Evolutionary conservation across 805 yeast species (phyloP).

Genomic region (Ogataea populi-albae): DNA sequence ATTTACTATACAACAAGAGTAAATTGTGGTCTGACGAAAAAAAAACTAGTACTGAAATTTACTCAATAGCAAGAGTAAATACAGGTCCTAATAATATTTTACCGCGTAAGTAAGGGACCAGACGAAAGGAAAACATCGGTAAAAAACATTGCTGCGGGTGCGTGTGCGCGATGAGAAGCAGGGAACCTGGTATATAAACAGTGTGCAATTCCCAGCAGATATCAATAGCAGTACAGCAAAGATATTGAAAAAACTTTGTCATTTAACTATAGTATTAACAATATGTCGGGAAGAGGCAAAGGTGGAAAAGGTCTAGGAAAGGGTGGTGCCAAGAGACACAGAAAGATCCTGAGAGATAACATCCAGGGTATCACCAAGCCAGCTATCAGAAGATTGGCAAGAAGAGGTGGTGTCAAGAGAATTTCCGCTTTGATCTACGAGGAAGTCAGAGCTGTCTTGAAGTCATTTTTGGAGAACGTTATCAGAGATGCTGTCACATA

Average conservation of each 20-base stretch:
- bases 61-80: conserved; percentile 13
- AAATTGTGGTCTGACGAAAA: no score
- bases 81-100: conserved; percentile 1
- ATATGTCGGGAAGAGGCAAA: conserved; percentile 99
- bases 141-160: conserved; percentile 9
- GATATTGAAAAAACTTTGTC: no score
- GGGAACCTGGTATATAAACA: conserved; percentile 16
- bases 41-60: conserved; percentile 4
- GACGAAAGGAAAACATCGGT: no score
- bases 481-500: conserved; percentile 99
- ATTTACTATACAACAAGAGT: no score
- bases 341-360: conserved; percentile 99
- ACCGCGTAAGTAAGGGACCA: no score
- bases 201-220: no score
- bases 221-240: no score
- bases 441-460: conserved; percentile 96
- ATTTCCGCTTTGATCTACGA: conserved; percentile 98
- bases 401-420: conserved; percentile 99
- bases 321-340: conserved; percentile 99
- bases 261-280: no score
- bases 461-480: conserved; percentile 93
- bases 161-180: conserved; percentile 4
- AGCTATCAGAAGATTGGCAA: conserved; percentile 99
- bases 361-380: conserved; percentile 99
- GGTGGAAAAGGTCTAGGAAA: conserved; percentile 99